These are phyloP conservation scores for Talaromyces borbonicus DNA, from an alignment of 495 filamentous ascomycete species.

Conservation along the genomic window DNA sequence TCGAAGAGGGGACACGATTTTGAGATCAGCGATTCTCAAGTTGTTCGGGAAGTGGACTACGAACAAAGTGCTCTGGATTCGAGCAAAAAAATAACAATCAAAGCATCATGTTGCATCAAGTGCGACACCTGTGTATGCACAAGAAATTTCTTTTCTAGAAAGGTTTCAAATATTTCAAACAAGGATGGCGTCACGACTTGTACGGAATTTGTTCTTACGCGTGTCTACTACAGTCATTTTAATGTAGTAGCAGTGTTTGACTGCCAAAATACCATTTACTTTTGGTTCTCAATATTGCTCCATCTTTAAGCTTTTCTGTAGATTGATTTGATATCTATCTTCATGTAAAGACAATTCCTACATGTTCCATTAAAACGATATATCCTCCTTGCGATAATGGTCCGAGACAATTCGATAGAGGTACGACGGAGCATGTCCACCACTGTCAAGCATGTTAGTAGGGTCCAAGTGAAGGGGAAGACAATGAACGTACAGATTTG, in stretches of 20 bases:
- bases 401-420: slow-evolving; percentile 73
- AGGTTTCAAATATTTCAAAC: slow-evolving; percentile 1
- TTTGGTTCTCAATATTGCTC: neutral
- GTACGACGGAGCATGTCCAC: slow-evolving; percentile 71
- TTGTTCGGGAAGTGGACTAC: neutral
- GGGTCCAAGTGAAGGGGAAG: neutral
- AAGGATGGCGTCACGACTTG: slow-evolving; percentile 9
- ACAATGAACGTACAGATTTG: slow-evolving; percentile 64
- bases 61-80: neutral
- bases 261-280: slow-evolving; percentile 7
- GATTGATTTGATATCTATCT: too few species aligned
- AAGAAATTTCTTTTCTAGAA: slow-evolving; percentile 1
- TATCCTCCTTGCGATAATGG: slow-evolving; percentile 78
- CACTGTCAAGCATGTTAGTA: slow-evolving; percentile 40
- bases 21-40: slow-evolving; percentile 1
- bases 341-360: too few species aligned
- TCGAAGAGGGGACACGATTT: neutral
- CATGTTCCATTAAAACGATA: slow-evolving; percentile 40
- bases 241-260: slow-evolving; percentile 3
- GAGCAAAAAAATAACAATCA: neutral
- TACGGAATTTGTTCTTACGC: slow-evolving; percentile 5
- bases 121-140: neutral
- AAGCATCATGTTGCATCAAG: slow-evolving; percentile 4
- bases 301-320: too few species aligned
- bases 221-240: slow-evolving; percentile 5